Percentiles rank a stretch among this genome's conserved stretches.
These are phyloP conservation scores for Nakaseomyces sp. DNA, from an alignment of 1,139 yeast genomes.

Conservation along the genomic window DNA sequence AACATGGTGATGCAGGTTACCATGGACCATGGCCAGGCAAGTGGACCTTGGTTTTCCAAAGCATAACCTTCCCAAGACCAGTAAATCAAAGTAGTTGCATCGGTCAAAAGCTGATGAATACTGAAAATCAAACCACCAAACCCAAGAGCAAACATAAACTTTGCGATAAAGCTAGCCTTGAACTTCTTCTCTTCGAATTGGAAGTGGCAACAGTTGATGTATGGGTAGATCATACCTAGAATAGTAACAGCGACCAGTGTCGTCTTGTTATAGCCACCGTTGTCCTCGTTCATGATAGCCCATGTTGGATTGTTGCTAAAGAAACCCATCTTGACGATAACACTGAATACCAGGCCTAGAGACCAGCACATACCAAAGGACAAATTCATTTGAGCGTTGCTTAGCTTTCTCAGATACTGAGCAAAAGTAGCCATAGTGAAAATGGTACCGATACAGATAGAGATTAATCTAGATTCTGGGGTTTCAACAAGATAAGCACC, in stretches of 20 bases:
- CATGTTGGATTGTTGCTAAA: conserved; percentile 90
- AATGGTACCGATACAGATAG: conserved; percentile 58
- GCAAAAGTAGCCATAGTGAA: conserved; percentile 58
- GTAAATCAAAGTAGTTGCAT: conserved; percentile 71
- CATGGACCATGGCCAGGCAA: conserved; percentile 83
- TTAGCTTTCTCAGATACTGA: conserved; percentile 45
- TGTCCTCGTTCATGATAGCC: conserved; percentile 83
- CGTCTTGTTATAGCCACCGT: conserved; percentile 76
- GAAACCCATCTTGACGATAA: conserved; percentile 64
- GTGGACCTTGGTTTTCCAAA: conserved; percentile 56
- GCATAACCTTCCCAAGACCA: conserved; percentile 98
- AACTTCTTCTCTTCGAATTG: conserved; percentile 10
- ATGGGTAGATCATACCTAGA: conserved; percentile 50
- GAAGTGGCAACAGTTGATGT: conserved; percentile 18
- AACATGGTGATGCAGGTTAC: conserved; percentile 53
- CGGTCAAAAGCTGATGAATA: conserved; percentile 66
- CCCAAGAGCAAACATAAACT: conserved; percentile 42
- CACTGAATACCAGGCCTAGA: conserved; percentile 64
- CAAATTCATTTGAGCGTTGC: conserved; percentile 27
- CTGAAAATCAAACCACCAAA: conserved; percentile 71
- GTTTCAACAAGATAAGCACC: conserved; percentile 61
- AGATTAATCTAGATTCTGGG: conserved; percentile 62
- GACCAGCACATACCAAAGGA: conserved; percentile 52
- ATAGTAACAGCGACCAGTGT: conserved; percentile 63
- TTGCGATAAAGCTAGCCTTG: conserved; percentile 8